Evolutionary conservation across 2,329 filamentous ascomycete species (phyloP).

Genomic region (Amphichorda felina): DNA sequence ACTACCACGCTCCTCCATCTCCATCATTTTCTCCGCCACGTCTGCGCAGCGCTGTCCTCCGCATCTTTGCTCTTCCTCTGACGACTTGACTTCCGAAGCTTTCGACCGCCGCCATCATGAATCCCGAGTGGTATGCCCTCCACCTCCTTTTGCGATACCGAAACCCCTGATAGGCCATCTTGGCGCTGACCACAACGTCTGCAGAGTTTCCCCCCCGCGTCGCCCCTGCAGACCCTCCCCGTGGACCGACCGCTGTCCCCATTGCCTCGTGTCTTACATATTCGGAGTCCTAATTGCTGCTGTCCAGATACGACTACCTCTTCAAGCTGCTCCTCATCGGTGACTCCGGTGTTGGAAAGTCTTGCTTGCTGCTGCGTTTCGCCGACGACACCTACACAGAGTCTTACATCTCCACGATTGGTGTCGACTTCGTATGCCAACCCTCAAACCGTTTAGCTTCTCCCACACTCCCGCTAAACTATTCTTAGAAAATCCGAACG

Average conservation of each 20-base stretch:
- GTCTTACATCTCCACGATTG: constrained; percentile 99
- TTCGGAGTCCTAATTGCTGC: background rate
- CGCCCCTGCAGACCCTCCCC: background rate
- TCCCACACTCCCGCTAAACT: constrained; percentile 3
- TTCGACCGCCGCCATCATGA: constrained; percentile 50
- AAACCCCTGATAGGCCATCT: constrained; percentile 4
- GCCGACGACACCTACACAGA: constrained; percentile 99
- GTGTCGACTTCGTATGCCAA: constrained; percentile 86
- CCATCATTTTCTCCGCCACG: background rate
- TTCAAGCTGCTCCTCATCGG: constrained; percentile 99
- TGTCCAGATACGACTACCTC: constrained; percentile 93
- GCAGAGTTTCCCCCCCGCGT: constrained; percentile 11
- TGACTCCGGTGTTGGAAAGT: constrained; percentile 99
- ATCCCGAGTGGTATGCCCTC: constrained; percentile 76
- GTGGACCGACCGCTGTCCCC: background rate
- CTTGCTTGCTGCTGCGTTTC: constrained; percentile 93
- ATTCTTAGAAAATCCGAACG: constrained; percentile 90
- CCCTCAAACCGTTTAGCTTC: background rate
- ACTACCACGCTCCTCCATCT: constrained; percentile 1
- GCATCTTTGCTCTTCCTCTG: constrained; percentile 1
- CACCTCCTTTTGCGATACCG: constrained; percentile 14
- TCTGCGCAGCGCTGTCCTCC: background rate
- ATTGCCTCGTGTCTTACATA: too few species aligned
- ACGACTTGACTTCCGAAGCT: constrained; percentile 2
- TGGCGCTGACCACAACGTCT: constrained; percentile 5